Evolutionary conservation across 2,329 filamentous ascomycete genomes (phyloP), one percentile per base, ranked within the genome.

Genomic region (Monilinia aucupariae): DNA sequence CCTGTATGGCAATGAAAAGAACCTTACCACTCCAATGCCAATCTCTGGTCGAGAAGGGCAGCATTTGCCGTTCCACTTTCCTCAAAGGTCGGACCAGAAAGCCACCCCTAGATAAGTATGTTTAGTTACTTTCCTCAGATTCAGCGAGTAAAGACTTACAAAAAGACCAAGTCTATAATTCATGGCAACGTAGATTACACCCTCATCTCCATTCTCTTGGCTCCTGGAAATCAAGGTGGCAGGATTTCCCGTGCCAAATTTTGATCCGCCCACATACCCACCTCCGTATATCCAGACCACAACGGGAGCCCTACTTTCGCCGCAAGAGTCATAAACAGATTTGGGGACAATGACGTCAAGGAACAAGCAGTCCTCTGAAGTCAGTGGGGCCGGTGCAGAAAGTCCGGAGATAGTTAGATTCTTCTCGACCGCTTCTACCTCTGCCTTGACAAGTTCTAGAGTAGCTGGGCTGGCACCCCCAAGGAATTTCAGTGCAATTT

Each of bases 31-130:
- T 84, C 75, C 9, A 87, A 73, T 30, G 81, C 82, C 22, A 83
- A 74, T 15, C 80, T 76, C 68, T 85, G 83, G 64, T 85, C 82
- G 61, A 78, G 75, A 1, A 84, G 72, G 3, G 76, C 82, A 13
- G 77, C 78, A 68, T 85, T 85, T 4, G 79, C 73, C 15, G 74
- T 74, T 17, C 79, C 80, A 64, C 78, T 74, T 51, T 65, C 68
- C 17, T 77, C 74, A 48, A 80, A 74, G 30, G 72, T 78, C 25
- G 5, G 77, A 76, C 22, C 81, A 74, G 37, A 80, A 15, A 74
- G 68, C 56, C 70, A 72, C 5, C 74, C 64, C 64, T 65, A 51
- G 27, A n/a, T 30, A 3, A n/a, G 15, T 30, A 8, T 25, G 17
- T 13, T 65, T 30, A 64, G 47, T 48, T 25, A 22, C 37, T 30